phyloP scores from a whole-genome alignment of 768 basidiomycete species.

The Lactifluus piperatus region DNA sequence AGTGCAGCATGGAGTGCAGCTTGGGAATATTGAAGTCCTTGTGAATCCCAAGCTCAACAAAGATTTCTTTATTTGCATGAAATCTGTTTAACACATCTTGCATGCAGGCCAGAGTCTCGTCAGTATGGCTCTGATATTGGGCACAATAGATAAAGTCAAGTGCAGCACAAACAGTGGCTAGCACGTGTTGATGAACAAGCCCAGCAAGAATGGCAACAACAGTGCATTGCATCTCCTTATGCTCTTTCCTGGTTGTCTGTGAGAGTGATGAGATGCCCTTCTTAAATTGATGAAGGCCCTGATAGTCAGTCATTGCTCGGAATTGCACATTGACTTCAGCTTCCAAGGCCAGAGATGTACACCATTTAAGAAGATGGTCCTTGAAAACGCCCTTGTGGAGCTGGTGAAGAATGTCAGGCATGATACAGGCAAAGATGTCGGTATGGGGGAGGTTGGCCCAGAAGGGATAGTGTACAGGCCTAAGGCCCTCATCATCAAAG shows the following conservation, averaged over 20 bases:
- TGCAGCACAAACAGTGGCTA: neutral
- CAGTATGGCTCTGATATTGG: neutral
- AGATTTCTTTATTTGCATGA: neutral
- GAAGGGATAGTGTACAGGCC: conserved; percentile 11
- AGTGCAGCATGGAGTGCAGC: conserved; percentile 6
- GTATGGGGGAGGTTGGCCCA: conserved; percentile 14
- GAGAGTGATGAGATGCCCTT: neutral
- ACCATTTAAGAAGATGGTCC: neutral
- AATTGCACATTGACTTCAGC: neutral
- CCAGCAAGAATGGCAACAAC: neutral
- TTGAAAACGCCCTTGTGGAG: conserved; percentile 15
- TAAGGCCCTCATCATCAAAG: neutral
- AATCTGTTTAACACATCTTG: neutral
- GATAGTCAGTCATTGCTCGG: neutral
- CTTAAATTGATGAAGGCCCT: neutral
- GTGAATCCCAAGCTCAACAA: neutral
- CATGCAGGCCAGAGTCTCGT: neutral
- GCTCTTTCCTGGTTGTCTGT: neutral
- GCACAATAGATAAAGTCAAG: neutral
- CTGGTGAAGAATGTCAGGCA: conserved; percentile 22
- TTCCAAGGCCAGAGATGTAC: neutral
- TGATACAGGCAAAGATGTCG: conserved; percentile 18
- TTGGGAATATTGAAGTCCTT: neutral
- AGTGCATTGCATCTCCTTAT: neutral
- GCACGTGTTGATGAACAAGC: neutral